Percentiles rank a stretch among this genome's conserved stretches.
These are phyloP conservation scores for Gynostemma pentaphyllum DNA, from an alignment of 306 rosid species.

Conservation along the genomic window DNA sequence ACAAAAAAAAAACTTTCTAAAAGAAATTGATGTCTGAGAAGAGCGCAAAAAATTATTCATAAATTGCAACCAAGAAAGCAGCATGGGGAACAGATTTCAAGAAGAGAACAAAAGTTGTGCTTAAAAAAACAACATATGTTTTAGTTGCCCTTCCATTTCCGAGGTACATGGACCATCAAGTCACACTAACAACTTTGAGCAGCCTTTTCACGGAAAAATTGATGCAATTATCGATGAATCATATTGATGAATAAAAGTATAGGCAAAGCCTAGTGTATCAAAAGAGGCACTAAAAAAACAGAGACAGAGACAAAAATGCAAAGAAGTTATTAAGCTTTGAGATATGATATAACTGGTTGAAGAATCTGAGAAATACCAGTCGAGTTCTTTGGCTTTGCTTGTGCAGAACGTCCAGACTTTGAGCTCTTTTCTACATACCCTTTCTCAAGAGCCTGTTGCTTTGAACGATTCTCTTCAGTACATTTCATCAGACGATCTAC, in stretches of 20 bases:
- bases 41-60: not conserved
- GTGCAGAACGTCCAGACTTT: constrained; percentile 61
- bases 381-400: constrained; percentile 50
- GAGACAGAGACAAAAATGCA: not conserved
- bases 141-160: no score
- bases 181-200: no score
- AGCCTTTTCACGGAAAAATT: no score
- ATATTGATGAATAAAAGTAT: not conserved
- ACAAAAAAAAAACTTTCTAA: not conserved
- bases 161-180: no score
- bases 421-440: constrained; percentile 57
- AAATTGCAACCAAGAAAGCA: not conserved
- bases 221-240: no score
- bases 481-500: constrained; percentile 66
- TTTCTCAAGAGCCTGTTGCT: constrained; percentile 61
- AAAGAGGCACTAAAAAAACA: not conserved
- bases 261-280: not conserved
- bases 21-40: not conserved
- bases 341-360: not conserved
- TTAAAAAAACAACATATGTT: not conserved
- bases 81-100: not conserved
- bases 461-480: constrained; percentile 54
- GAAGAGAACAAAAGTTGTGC: not conserved
- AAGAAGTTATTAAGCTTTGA: not conserved
- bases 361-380: constrained; percentile 29